Percentiles rank a stretch among this genome's conserved stretches.
Evolutionary conservation across 2,329 filamentous ascomycete species (phyloP).

Genomic region (Colletotrichum abscissum): DNA sequence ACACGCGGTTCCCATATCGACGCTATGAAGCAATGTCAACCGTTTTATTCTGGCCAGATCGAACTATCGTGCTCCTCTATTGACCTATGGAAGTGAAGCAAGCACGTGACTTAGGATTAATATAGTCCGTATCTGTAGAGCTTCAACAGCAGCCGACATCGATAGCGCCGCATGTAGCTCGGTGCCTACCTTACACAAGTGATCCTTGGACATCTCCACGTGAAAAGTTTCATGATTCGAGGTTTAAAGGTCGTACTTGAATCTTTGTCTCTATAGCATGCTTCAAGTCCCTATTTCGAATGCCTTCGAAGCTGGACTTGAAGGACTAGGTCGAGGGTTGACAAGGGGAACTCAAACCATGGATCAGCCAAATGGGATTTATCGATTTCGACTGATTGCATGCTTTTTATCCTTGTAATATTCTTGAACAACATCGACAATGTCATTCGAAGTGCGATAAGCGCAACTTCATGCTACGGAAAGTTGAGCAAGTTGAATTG

Average conservation of each 20-base stretch:
- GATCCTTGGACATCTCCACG: background rate
- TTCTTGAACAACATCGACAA: too few relatives aligned
- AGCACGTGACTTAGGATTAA: background rate
- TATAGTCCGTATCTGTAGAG: background rate
- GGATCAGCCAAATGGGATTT: too few relatives aligned
- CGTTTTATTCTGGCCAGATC: background rate
- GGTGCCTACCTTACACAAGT: background rate
- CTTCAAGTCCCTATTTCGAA: too few relatives aligned
- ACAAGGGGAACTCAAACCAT: too few relatives aligned
- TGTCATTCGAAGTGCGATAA: too few relatives aligned
- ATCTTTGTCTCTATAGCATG: background rate
- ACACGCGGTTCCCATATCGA: background rate
- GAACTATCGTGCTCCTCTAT: background rate
- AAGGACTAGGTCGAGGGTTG: too few relatives aligned
- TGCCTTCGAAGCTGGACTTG: too few relatives aligned
- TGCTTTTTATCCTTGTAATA: too few relatives aligned
- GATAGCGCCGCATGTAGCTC: background rate
- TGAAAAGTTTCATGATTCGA: background rate
- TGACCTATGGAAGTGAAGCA: background rate
- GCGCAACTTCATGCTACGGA: too few relatives aligned
- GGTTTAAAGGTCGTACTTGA: background rate
- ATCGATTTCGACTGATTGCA: too few relatives aligned
- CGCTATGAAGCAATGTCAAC: background rate
- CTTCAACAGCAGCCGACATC: background rate
- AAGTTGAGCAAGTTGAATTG: too few relatives aligned